Evolutionary conservation across 805 yeast species (phyloP).

Genomic region (Saturnispora gosingensis): DNA sequence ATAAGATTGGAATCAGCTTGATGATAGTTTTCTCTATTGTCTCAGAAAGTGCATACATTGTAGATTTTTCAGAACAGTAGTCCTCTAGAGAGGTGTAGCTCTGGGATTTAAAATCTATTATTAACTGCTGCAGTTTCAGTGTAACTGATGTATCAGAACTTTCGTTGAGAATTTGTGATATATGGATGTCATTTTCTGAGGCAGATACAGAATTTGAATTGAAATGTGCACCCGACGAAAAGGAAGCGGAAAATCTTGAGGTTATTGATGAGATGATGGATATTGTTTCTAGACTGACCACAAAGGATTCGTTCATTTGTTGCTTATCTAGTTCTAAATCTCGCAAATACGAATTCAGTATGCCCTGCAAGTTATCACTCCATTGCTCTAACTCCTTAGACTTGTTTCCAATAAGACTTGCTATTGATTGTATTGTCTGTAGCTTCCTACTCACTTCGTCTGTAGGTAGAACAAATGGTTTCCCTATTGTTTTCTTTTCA

Average conservation of each 20-base stretch:
- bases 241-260: conserved; percentile 6
- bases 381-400: conserved; percentile 5
- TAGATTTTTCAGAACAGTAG: conserved; percentile 17
- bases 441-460: conserved; percentile 5
- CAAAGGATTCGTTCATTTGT: conserved; percentile 16
- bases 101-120: conserved; percentile 16
- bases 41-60: conserved; percentile 17
- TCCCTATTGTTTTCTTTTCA: background rate
- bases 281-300: conserved; percentile 21
- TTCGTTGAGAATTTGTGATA: conserved; percentile 10
- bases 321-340: conserved; percentile 10
- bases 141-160: conserved; percentile 12
- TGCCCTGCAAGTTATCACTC: conserved; percentile 1
- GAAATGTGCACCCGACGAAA: background rate
- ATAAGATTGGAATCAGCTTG: conserved; percentile 20
- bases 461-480: conserved; percentile 6
- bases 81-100: conserved; percentile 13
- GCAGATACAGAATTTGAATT: background rate
- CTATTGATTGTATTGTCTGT: conserved; percentile 7
- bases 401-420: conserved; percentile 8
- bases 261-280: conserved; percentile 16
- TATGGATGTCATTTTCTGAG: conserved; percentile 1
- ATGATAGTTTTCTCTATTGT: conserved; percentile 19
- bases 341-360: background rate
- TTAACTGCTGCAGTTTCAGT: conserved; percentile 15